These are phyloP conservation scores for Cercophora newfieldiana DNA, from an alignment of 495 filamentous ascomycete genomes.

Conservation along the genomic window DNA sequence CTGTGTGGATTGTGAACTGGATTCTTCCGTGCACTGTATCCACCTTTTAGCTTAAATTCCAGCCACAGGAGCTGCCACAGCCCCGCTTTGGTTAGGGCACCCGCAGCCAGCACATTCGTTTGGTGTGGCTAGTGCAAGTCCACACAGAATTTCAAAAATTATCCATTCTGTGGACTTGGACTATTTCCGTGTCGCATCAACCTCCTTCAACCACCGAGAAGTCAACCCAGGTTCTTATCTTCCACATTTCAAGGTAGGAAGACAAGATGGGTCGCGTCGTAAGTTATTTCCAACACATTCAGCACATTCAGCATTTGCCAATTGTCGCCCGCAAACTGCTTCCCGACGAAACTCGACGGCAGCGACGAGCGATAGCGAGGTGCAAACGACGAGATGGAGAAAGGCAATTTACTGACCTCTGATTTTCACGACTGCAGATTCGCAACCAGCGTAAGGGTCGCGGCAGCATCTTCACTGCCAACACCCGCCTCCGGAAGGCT, in stretches of 20 bases:
- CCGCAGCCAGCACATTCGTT: constrained; percentile 22
- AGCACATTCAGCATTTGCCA: constrained; percentile 16
- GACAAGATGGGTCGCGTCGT: constrained; percentile 56
- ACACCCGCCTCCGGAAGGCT: constrained; percentile 89
- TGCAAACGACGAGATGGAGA: constrained; percentile 11
- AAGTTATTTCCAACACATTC: constrained; percentile 32
- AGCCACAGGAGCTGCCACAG: constrained; percentile 4
- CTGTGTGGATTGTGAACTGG: constrained; percentile 9
- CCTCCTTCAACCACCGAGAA: constrained; percentile 31
- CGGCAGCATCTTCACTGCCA: constrained; percentile 88
- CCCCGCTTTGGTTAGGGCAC: constrained; percentile 39
- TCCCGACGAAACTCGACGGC: constrained; percentile 19
- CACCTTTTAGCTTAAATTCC: neutral
- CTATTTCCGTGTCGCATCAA: constrained; percentile 32
- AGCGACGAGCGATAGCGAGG: constrained; percentile 19
- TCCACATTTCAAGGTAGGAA: constrained; percentile 37
- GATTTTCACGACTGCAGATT: constrained; percentile 56
- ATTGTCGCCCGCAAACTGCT: constrained; percentile 14
- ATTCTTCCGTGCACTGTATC: neutral
- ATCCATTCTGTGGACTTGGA: constrained; percentile 32
- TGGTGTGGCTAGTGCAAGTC: constrained; percentile 32
- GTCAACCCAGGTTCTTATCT: constrained; percentile 34
- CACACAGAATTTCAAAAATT: constrained; percentile 45
- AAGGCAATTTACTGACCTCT: constrained; percentile 28
- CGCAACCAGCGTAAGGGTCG: constrained; percentile 98